phyloP scores from a whole-genome alignment of 495 filamentous ascomycete genomes.

The Cercophora newfieldiana region DNA sequence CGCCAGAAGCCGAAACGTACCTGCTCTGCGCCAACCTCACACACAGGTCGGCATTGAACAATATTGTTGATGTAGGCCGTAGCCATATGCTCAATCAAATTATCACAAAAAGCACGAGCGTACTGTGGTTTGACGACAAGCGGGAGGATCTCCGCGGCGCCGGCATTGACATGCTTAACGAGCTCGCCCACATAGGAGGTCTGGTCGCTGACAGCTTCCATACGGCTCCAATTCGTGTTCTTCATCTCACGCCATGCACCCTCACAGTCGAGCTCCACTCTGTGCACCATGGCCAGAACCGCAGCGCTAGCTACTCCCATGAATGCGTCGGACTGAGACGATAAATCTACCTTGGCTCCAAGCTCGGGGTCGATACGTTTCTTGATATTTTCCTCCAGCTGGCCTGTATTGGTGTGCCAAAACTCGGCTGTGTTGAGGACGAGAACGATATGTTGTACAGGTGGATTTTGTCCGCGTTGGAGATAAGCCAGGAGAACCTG shows the following conservation, averaged over 20 bases:
- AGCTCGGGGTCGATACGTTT: conserved; percentile 78
- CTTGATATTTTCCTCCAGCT: conserved; percentile 93
- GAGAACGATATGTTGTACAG: conserved; percentile 74
- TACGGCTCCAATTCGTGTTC: conserved; percentile 90
- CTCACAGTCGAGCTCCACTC: conserved; percentile 79
- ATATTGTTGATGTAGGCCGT: conserved; percentile 78
- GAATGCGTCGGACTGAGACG: conserved; percentile 90
- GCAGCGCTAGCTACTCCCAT: conserved; percentile 91
- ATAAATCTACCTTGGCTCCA: conserved; percentile 75
- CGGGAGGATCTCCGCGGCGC: conserved; percentile 69
- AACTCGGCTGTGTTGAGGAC: conserved; percentile 97
- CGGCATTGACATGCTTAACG: conserved; percentile 66
- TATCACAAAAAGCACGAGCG: conserved; percentile 90
- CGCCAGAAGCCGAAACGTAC: conserved; percentile 37
- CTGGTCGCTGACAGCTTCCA: conserved; percentile 94
- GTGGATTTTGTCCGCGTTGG: conserved; percentile 60
- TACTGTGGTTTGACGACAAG: conserved; percentile 91
- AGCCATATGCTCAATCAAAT: conserved; percentile 82
- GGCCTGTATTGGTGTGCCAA: conserved; percentile 88
- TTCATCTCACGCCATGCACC: conserved; percentile 95
- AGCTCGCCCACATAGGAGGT: conserved; percentile 88
- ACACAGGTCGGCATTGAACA: conserved; percentile 84
- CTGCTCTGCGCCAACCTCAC: conserved; percentile 95
- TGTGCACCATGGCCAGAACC: conserved; percentile 77
- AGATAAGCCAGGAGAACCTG: conserved; percentile 84